Conservation (phyloP, 345 rosid species). For the Gossypium arboreum region DNA sequence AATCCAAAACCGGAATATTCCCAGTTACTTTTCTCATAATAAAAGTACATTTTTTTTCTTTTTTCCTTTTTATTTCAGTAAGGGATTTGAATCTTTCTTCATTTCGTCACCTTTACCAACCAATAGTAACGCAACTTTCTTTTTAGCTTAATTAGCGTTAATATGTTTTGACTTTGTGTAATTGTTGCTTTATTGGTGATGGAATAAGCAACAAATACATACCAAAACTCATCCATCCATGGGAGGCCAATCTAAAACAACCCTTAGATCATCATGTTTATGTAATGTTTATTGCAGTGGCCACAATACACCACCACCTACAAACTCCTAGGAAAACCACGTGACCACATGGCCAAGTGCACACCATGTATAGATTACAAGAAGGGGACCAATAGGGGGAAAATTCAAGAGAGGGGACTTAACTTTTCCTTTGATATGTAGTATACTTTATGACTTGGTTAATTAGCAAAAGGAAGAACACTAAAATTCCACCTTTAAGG, state of each 20-base stretch:
- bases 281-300: not conserved
- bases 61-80: not conserved
- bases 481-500: not conserved
- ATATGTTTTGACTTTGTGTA: not conserved
- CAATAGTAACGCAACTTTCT: not conserved
- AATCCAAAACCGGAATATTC: too few relatives aligned
- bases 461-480: not conserved
- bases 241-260: not conserved
- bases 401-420: not conserved
- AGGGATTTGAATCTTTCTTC: too few relatives aligned
- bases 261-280: not conserved
- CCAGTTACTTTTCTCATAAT: not conserved
- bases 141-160: too few relatives aligned
- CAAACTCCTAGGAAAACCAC: not conserved
- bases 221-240: not conserved
- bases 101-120: not conserved
- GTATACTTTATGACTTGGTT: not conserved
- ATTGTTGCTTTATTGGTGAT: not conserved
- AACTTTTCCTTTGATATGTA: constrained; percentile 5
- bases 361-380: not conserved
- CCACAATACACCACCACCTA: not conserved
- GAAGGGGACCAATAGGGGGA: not conserved
- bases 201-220: not conserved
- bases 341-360: not conserved
- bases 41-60: not conserved